Percentiles rank a stretch among this genome's conserved stretches.
phyloP scores from a whole-genome alignment of 345 rosid genomes.

The Arabidopsis arenosa region DNA sequence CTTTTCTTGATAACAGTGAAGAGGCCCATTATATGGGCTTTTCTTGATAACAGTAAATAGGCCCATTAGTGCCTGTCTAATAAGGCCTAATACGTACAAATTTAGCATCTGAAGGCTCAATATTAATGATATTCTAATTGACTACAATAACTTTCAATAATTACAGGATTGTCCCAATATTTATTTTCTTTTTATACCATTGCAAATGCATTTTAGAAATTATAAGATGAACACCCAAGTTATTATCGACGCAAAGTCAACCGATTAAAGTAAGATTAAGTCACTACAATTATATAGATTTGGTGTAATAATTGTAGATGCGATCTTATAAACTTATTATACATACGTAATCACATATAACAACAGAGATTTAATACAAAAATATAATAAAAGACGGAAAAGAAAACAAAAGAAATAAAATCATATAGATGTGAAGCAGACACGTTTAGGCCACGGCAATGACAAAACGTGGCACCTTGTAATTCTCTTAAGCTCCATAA shows the following conservation, averaged over 20 bases:
- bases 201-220: background rate
- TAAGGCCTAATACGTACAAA: background rate
- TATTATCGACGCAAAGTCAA: background rate
- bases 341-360: conserved; percentile 34
- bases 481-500: conserved; percentile 36
- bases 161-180: background rate
- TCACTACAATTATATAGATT: background rate
- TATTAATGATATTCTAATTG: background rate
- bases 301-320: background rate
- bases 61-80: background rate
- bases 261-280: background rate
- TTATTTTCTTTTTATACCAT: background rate
- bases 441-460: conserved; percentile 45
- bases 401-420: background rate
- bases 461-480: conserved; percentile 47
- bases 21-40: background rate
- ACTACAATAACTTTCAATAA: background rate
- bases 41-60: background rate
- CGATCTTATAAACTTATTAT: conserved; percentile 7
- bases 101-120: background rate
- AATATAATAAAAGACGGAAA: conserved; percentile 11
- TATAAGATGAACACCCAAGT: background rate
- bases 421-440: conserved; percentile 44
- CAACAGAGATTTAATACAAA: conserved; percentile 2
- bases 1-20: background rate